These are phyloP conservation scores for Boletales sp. DNA, from an alignment of 768 basidiomycete species.

Conservation along the genomic window DNA sequence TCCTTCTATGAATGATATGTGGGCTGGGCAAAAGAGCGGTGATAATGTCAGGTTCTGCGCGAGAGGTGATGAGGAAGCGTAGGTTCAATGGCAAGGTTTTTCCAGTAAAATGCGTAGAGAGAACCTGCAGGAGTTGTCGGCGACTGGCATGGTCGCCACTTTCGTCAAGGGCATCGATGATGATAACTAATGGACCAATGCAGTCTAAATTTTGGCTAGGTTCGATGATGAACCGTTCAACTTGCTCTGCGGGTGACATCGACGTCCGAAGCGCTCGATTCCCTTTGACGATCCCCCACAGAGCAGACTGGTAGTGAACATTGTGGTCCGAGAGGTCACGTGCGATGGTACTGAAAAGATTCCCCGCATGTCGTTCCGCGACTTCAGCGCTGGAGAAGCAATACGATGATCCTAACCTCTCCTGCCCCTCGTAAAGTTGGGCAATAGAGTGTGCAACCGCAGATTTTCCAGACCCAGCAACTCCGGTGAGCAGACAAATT, in stretches of 20 bases:
- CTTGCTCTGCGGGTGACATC: slow-evolving; percentile 19
- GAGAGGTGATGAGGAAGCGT: slow-evolving; percentile 27
- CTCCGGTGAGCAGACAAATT: slow-evolving; percentile 27
- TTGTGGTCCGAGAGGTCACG: slow-evolving; percentile 32
- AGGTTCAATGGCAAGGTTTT: slow-evolving; percentile 19
- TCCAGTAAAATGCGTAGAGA: slow-evolving; percentile 11
- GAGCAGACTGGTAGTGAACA: slow-evolving; percentile 17
- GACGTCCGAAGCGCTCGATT: slow-evolving; percentile 23
- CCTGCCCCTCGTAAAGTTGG: slow-evolving; percentile 19
- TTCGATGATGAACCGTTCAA: slow-evolving; percentile 25
- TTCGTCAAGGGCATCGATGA: slow-evolving; percentile 36
- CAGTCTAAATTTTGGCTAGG: slow-evolving; percentile 21
- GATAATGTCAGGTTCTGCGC: slow-evolving; percentile 25
- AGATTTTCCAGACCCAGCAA: slow-evolving; percentile 30
- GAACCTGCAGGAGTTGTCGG: slow-evolving; percentile 17
- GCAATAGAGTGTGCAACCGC: slow-evolving; percentile 30
- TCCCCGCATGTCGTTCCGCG: slow-evolving; percentile 17
- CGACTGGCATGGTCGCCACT: slow-evolving; percentile 19
- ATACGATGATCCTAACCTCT: slow-evolving; percentile 30
- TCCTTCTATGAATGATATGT: slow-evolving; percentile 11
- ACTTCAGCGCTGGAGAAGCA: slow-evolving; percentile 23
- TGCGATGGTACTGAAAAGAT: slow-evolving; percentile 34
- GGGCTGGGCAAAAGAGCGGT: slow-evolving; percentile 1
- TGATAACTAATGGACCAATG: slow-evolving; percentile 30
- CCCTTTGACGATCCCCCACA: slow-evolving; percentile 14